Conservation (phyloP, 345 rosid species). For the Firmiana major region DNA sequence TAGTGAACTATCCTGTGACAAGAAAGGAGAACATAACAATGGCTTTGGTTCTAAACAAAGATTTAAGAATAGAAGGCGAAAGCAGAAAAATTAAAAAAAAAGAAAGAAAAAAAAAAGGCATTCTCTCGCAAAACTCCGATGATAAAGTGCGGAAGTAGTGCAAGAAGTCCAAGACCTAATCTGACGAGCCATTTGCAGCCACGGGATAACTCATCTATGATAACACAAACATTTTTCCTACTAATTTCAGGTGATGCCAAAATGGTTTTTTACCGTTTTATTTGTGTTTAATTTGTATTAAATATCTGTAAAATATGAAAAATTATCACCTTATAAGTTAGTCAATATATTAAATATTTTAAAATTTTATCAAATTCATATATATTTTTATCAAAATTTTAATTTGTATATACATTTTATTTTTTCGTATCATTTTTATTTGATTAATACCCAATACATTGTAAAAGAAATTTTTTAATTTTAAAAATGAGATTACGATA, state of each 20-base stretch:
- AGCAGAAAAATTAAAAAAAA: not conserved
- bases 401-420: too few relatives aligned
- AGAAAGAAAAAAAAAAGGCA: not conserved
- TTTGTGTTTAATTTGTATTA: too few relatives aligned
- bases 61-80: not conserved
- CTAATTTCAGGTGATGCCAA: conserved; percentile 35
- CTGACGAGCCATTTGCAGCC: conserved; percentile 58
- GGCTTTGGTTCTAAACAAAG: not conserved
- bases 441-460: too few relatives aligned
- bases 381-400: too few relatives aligned
- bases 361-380: too few relatives aligned
- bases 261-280: too few relatives aligned
- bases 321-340: too few relatives aligned
- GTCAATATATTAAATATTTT: too few relatives aligned
- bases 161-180: conserved; percentile 65
- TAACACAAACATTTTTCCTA: conserved; percentile 46
- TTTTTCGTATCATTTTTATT: too few relatives aligned
- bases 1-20: conserved; percentile 65
- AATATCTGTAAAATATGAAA: too few relatives aligned
- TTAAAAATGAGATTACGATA: too few relatives aligned
- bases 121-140: conserved; percentile 61
- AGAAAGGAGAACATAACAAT: conserved; percentile 9
- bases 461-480: too few relatives aligned
- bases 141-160: conserved; percentile 80
- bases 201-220: conserved; percentile 90